Percentiles rank a stretch among this genome's conserved stretches.
Conservation (phyloP, 1,284 basidiomycete genomes). For the Fistulinella cinereoalba region DNA sequence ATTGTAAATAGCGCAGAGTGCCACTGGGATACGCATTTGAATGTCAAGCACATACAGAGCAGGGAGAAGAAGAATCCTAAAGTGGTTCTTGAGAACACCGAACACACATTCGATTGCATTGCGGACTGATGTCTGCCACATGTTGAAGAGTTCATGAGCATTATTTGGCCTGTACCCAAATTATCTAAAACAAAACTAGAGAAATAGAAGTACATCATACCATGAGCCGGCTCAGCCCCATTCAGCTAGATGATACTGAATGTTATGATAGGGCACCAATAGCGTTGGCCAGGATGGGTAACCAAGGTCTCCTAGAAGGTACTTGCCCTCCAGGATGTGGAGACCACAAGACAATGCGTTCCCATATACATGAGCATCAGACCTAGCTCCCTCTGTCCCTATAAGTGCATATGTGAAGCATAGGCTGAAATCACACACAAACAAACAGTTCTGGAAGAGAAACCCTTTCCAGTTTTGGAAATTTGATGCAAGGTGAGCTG, state of each 20-base stretch:
- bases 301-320: too few relatives aligned
- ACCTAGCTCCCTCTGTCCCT: constrained; percentile 7
- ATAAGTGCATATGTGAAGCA: constrained; percentile 5
- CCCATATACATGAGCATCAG: not conserved
- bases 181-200: too few relatives aligned
- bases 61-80: not conserved
- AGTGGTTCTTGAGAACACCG: not conserved
- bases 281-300: too few relatives aligned
- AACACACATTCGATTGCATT: not conserved
- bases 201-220: too few relatives aligned
- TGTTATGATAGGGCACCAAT: too few relatives aligned
- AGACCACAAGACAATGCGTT: not conserved
- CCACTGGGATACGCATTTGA: not conserved
- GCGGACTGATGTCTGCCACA: not conserved
- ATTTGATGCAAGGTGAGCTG: too few relatives aligned
- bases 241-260: too few relatives aligned
- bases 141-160: too few relatives aligned
- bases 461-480: constrained; percentile 18
- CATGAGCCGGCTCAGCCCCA: too few relatives aligned
- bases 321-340: not conserved
- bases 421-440: constrained; percentile 4
- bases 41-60: not conserved
- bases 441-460: constrained; percentile 10
- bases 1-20: not conserved
- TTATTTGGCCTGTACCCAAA: too few relatives aligned